A percentile compares a stretch with the other conserved stretches of the same genome.
Evolutionary conservation across 1,139 yeast genomes (phyloP).

Genomic region (Saccharomyces hybrid): DNA sequence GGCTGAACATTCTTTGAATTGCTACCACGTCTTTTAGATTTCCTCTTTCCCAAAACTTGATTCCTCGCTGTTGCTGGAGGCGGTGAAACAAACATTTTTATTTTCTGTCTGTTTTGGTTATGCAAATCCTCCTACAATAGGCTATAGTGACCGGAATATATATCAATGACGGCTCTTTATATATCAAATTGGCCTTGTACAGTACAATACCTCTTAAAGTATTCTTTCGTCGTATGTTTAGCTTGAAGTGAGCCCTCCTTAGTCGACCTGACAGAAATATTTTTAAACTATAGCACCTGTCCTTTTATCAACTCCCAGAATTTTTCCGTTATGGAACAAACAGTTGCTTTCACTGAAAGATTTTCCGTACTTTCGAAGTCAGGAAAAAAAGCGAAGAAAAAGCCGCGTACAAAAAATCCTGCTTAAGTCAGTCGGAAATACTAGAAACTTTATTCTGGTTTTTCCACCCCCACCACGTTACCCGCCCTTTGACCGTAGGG

Average conservation of each 20-base stretch:
- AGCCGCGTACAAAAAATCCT: background rate
- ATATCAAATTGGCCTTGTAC: background rate
- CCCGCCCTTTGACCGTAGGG: background rate
- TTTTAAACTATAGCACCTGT: background rate
- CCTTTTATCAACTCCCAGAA: background rate
- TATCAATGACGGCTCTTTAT: background rate
- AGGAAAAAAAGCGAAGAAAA: background rate
- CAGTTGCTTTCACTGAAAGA: background rate
- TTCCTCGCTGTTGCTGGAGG: slow-evolving; percentile 26
- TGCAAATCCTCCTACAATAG: background rate
- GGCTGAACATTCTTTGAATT: background rate
- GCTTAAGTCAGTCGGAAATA: background rate
- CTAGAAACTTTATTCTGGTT: background rate
- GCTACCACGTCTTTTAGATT: slow-evolving; percentile 9
- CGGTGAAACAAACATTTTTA: slow-evolving; percentile 28
- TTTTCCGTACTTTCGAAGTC: background rate
- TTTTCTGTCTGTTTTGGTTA: background rate
- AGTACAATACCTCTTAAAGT: background rate
- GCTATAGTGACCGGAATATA: background rate
- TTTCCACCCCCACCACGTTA: background rate
- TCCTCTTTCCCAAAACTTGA: slow-evolving; percentile 18
- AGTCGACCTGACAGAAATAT: background rate
- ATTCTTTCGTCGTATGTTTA: background rate
- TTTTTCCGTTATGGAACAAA: background rate
- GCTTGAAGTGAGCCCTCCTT: background rate